Conservation (phyloP, 2,329 filamentous ascomycete genomes). For the Curvularia lunata region DNA sequence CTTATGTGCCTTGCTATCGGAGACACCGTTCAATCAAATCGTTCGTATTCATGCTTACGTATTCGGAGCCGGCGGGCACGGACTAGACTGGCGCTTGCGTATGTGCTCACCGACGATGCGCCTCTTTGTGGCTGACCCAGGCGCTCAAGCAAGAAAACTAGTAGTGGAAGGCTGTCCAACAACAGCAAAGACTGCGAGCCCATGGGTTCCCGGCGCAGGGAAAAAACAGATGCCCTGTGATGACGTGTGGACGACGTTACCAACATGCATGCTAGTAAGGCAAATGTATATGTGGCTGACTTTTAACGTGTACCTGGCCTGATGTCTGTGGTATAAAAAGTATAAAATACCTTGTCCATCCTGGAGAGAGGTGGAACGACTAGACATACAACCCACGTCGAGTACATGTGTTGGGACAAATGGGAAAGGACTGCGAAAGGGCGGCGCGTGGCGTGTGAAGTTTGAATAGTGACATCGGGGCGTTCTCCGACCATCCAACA, state of each 20-base stretch:
- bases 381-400: background rate
- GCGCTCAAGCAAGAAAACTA: background rate
- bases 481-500: background rate
- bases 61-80: background rate
- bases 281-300: background rate
- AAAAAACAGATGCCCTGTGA: background rate
- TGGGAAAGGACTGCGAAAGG: background rate
- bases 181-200: background rate
- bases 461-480: background rate
- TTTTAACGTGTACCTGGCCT: background rate
- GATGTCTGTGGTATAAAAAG: background rate
- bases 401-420: background rate
- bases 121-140: background rate
- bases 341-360: too few relatives aligned
- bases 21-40: background rate
- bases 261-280: background rate
- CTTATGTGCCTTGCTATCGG: background rate
- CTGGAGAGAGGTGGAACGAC: background rate
- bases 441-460: background rate
- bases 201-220: background rate
- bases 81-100: background rate
- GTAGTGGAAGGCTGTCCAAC: background rate
- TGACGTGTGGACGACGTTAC: background rate
- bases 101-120: background rate
- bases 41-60: background rate